Base-by-base conservation (phyloP, 805 yeast species). In the Ogataea methanolica region DNA sequence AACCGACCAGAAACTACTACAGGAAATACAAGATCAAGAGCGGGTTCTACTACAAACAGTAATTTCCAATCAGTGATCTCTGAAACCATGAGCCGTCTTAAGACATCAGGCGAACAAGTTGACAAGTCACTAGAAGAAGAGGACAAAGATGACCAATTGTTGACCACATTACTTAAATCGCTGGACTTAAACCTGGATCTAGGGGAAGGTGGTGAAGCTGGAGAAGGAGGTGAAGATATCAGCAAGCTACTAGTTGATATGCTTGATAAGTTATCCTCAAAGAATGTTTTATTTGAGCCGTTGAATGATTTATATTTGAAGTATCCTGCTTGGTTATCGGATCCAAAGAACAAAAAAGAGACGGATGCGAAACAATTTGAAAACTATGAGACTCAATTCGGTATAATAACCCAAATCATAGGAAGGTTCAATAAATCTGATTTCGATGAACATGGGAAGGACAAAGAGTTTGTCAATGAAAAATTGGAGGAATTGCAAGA, bases 211-310 rank as follows among this genome's bases (percentile, higher is more conserved):
- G 48, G 41, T 19, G 44, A 22, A 8, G 48, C 31, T n/a, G 50
- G 47, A 7, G 47, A 19, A 31, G 50, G 33, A n/a, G 48, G 41
- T 9, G 72, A 61, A 6, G 66, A 60, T 36, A 67, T 85, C 52
- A 71, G 83, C 23, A 78, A 79, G 49, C 67, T 88, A 42, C 68
- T 88, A 50, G 76, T 74, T 17, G 88, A 86, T 35, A 82, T 92
- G 81, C 72, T 92, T 58, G 83, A 81, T 52, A 92, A 90, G 61
- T 75, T 92, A 63, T 79, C 94, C 7, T 80, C 94, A 5, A 92
- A 90, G 60, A 91, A 84, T 48, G 86, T 91, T 19, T 73, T 92
- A 36, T 91, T 88, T 61, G 96, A 85, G 56, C 97, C 98, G 2
- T 75, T 92, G 68, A 85, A 83, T 59, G 96, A 89, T 50, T 74